These are phyloP conservation scores for Immersiporthe knoxdaviesiana DNA, from an alignment of 2,329 filamentous ascomycete genomes.

Conservation along the genomic window DNA sequence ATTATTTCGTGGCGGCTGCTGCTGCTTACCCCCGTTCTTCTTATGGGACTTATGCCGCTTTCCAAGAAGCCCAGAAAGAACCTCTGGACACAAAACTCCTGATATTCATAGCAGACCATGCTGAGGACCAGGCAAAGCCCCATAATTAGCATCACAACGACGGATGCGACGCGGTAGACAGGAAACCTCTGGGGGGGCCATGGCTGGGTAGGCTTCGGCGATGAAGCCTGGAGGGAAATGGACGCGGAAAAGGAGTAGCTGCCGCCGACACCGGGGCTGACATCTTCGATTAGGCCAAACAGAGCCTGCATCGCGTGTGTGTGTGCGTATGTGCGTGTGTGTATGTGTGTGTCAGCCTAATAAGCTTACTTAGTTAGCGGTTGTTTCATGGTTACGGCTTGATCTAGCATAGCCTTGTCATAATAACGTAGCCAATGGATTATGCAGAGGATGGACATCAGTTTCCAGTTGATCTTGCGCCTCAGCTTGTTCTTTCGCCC, in stretches of 20 bases:
- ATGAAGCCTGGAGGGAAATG: conserved; percentile 57
- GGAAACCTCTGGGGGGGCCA: conserved; percentile 47
- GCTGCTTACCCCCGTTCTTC: conserved; percentile 39
- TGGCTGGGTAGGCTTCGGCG: conserved; percentile 49
- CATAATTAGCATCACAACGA: conserved; percentile 41
- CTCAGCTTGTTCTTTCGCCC: conserved; percentile 46
- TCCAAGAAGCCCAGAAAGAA: conserved; percentile 62
- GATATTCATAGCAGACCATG: conserved; percentile 42
- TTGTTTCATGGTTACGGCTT: conserved; percentile 44
- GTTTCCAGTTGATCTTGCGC: conserved; percentile 46
- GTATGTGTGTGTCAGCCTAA: background rate
- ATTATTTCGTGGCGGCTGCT: background rate
- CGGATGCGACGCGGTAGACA: conserved; percentile 49
- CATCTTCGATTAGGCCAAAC: conserved; percentile 46
- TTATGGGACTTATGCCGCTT: conserved; percentile 56
- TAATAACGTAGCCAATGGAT: conserved; percentile 53
- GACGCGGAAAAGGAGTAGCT: conserved; percentile 48
- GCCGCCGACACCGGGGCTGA: conserved; percentile 44
- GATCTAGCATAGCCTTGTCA: conserved; percentile 57
- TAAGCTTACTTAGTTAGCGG: background rate
- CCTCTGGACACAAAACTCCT: conserved; percentile 47
- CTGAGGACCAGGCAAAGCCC: conserved; percentile 45
- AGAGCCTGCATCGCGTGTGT: conserved; percentile 37
- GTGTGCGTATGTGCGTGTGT: background rate
- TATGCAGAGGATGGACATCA: conserved; percentile 50